Evolutionary conservation across 176 grass and related monocot species (phyloP).

Genomic region (Zea luxurians): DNA sequence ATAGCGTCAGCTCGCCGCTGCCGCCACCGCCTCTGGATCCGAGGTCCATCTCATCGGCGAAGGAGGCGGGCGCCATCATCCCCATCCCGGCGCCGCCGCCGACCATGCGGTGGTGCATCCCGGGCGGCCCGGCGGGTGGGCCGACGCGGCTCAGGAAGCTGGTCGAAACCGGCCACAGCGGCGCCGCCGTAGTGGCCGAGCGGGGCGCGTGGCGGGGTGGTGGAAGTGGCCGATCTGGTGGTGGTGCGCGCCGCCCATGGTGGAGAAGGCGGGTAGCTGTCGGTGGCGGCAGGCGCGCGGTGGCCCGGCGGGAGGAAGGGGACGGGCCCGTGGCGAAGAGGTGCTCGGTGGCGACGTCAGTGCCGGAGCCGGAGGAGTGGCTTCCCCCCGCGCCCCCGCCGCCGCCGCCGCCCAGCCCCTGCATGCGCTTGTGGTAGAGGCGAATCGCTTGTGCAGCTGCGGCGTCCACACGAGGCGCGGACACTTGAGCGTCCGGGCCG

Average conservation of each 20-base stretch:
- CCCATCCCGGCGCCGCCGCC: conserved; percentile 39
- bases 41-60: conserved; percentile 70
- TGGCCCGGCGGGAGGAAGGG: conserved; percentile 57
- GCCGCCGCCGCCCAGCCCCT: conserved; percentile 54
- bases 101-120: conserved; percentile 76
- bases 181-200: conserved; percentile 37
- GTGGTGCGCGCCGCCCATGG: conserved; percentile 40
- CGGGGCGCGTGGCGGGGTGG: conserved; percentile 63
- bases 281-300: conserved; percentile 22
- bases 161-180: conserved; percentile 53
- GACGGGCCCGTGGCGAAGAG: conserved; percentile 75
- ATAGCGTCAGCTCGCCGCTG: conserved; percentile 64
- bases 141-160: conserved; percentile 63
- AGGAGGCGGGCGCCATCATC: conserved; percentile 53
- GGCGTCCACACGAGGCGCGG: conserved; percentile 91
- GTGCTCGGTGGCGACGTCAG: conserved; percentile 70
- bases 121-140: conserved; percentile 49
- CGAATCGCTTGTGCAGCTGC: conserved; percentile 90
- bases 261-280: conserved; percentile 56
- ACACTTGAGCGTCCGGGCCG: conserved; percentile 77
- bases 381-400: conserved; percentile 39
- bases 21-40: conserved; percentile 52
- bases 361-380: conserved; percentile 51
- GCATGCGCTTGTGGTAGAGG: conserved; percentile 87
- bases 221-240: conserved; percentile 71